Evolutionary conservation across 257 asterid species (phyloP), one percentile per base, ranked within the genome.

Genomic region (Salvia rosmarinus): DNA sequence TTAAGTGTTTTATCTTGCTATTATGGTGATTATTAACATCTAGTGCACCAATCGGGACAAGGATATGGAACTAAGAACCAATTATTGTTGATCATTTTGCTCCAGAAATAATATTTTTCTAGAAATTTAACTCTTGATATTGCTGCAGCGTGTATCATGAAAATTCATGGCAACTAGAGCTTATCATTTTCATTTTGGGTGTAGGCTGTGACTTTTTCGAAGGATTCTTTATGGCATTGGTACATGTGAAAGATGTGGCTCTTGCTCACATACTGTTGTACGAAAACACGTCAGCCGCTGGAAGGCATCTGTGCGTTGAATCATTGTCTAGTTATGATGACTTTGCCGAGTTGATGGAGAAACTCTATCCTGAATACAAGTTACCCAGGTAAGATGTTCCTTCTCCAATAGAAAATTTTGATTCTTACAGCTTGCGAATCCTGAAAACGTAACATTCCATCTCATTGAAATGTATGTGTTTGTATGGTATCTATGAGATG

Each of bases 161-260:
- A 63, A 56, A 21, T 12, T 64, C 5, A n/a, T 59, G 65, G 65
- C 8, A 32, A 7, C 44, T 59, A 6, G 11, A 39, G 46, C 55
- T 64, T 43, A 23, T 50, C 62, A 21, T 74, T 52, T 59, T 79
- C 54, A 43, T 54, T 52, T 40, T 50, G 23, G 21, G 17, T 58
- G 34, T 71, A 43, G 70, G 42, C 42, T 13, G n/a, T 13, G 56
- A 76, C 75, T 67, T 83, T 57, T 6, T 65, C 35, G 82, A 77
- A 73, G 85, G 89, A 73, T 35, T 79, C 83, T 81, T 87, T 51
- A 82, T 86, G 87, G 95, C 91, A 73, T 79, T 54, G 25, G 96
- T 92, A 50, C 96, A 92, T 74, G 91, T 92, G 11, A 86, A 87
- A 82, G 97, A 92, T 68, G 94, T 87, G 57, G 97, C 97, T 59